Evolutionary conservation across 2,329 filamentous ascomycete species (phyloP).

Genomic region (Graphiopsis chlorocephala): DNA sequence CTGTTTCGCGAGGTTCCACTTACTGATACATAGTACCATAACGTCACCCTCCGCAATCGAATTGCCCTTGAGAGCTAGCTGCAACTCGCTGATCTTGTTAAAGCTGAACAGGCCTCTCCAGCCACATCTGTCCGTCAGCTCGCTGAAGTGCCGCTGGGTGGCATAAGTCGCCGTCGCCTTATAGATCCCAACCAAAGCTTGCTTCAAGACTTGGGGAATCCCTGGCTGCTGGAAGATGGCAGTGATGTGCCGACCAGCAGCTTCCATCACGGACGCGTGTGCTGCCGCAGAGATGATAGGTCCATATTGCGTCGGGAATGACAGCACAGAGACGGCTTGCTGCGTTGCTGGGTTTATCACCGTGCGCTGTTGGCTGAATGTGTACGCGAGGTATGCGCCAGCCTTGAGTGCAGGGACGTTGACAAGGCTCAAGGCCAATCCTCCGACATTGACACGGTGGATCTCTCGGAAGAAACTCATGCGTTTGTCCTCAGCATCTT

Average conservation of each 20-base stretch:
- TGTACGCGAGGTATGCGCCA: background rate
- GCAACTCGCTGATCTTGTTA: slow-evolving; percentile 7
- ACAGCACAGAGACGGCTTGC: background rate
- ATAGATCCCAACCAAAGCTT: background rate
- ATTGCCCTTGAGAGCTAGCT: slow-evolving; percentile 3
- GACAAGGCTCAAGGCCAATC: background rate
- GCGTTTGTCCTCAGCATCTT: background rate
- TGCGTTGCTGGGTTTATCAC: background rate
- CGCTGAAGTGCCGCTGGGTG: background rate
- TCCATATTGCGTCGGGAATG: background rate
- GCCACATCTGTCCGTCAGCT: slow-evolving; percentile 3
- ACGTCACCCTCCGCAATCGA: slow-evolving; percentile 12
- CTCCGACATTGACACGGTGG: background rate
- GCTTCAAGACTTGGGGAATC: background rate
- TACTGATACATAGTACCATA: slow-evolving; percentile 10
- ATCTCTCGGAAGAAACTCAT: background rate
- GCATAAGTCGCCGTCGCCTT: background rate
- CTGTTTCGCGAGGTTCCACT: background rate
- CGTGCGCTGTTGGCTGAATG: background rate
- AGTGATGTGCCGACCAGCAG: background rate
- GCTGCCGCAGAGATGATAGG: background rate
- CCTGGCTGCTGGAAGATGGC: background rate
- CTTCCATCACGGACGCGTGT: background rate
- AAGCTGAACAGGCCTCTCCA: slow-evolving; percentile 6
- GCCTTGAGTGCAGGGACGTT: background rate